Base-by-base conservation (phyloP, 2,329 filamentous ascomycete species). In the Penicillium sp. region DNA sequence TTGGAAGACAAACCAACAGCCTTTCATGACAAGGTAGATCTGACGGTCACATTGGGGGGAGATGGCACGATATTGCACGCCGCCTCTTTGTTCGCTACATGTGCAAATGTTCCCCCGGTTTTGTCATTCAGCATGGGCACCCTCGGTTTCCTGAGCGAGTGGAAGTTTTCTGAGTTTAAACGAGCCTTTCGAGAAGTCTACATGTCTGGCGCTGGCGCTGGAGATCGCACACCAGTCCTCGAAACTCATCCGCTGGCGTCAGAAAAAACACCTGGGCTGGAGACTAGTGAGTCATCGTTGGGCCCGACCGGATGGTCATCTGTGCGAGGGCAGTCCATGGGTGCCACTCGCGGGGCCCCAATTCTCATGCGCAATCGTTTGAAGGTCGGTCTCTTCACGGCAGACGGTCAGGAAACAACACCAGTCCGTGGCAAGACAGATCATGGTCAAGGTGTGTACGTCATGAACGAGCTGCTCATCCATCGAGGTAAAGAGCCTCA, bases 61-160 rank as follows among this genome's bases (percentile, higher is more conserved):
- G 95, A 99, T 76, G 93, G 93, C 63, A 97, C 93, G 2, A 94
- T 97, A 58, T 79, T 97, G 51, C 91, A 91, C 62, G 93, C 93
- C 0, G 90, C 92, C 2, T 93, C 91, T 58, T 84, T 97, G 5
- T 98, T 96, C 79, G 92, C 92, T 62, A 89, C 91, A 40, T 88
- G 91, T 49, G 83, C 86, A 2, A 88, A 88, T 47, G 94, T 99
- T 0, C 95, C 95, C 0, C 95, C 95, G 0, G 91, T 99, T 37
- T 82, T 99, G 8, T 93, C 92, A 1, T 99, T 99, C 74, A 96
- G 93, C 75, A 97, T 99, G 92, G 95, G 95, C 6, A 96, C 94
- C 0, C 82, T 99, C 0, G 95, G 95, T 0, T 99, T 99, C 69
- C 81, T 99, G 8, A 93, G 94, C 17, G 94, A 98, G 78, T 99